Base-by-base conservation (phyloP, 805 yeast species). In the Yamadazyma ubonensis region DNA sequence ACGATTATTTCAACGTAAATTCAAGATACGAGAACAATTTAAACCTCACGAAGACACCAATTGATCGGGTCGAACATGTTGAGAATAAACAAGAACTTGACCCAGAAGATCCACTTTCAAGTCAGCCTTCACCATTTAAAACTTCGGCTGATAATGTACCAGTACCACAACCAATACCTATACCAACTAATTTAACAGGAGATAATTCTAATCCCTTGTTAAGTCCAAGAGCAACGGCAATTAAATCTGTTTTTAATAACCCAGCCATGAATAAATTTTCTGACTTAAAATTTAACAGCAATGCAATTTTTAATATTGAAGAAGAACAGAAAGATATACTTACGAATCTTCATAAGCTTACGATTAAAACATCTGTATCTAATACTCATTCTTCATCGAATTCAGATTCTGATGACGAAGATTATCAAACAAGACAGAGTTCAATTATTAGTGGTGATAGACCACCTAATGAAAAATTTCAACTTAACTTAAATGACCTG, bases 401-500 rank as follows among this genome's bases (percentile, higher is more conserved):
- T 36, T 41, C 43, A 35, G 52, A 54, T 15, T 41, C 49, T 19
- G 40, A 36, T 33, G 42, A 31, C 8, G 57, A 44, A 5, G 53
- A 48, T 27, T 57, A 59, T 38, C 68, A 57, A 33, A 65, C 73
- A 4, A 48, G 71, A 30, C 63, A 70, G n/a, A 58, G 65, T 10
- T 59, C 67, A 3, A 61, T 67, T 4, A 62, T 67, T 12, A 61
- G 70, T 11, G 63, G 58, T 35, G 71, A 70, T 4, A 71, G 65
- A 37, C 12, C 33, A 10, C 8, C 32, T 8, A 23, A 33, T n/a
- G 64, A 57, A 47, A 67, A 68, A 45, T 78, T 83, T 48, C 83
- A 83, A 39, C 65, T 83, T 43, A 78, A 76, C 44, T 58, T 83
- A 52, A 79, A 78, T 41, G 83, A 82, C 15, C 79, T 86, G 31